These are phyloP conservation scores for Platismatia glauca DNA, from an alignment of 495 filamentous ascomycete species.

Conservation along the genomic window DNA sequence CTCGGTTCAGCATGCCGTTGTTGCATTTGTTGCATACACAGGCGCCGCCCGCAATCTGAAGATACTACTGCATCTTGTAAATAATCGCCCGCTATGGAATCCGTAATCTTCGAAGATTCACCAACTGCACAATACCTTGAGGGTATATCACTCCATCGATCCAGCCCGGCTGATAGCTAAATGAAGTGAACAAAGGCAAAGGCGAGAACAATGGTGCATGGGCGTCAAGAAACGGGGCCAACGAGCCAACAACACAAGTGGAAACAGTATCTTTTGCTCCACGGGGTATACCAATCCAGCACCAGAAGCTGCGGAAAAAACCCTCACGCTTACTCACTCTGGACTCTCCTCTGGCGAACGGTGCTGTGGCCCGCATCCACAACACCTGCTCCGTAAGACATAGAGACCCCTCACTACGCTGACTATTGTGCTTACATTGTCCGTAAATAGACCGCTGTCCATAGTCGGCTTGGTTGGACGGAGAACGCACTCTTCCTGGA, in stretches of 20 bases:
- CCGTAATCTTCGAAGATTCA: conserved; percentile 79
- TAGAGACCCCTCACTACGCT: background rate
- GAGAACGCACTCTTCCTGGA: conserved; percentile 87
- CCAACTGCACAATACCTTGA: conserved; percentile 90
- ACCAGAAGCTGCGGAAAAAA: conserved; percentile 55
- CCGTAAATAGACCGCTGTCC: conserved; percentile 40
- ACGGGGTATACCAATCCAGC: conserved; percentile 57
- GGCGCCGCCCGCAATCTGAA: conserved; percentile 1
- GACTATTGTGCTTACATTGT: conserved; percentile 16
- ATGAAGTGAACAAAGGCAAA: conserved; percentile 29
- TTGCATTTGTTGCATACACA: background rate
- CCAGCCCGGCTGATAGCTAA: conserved; percentile 6
- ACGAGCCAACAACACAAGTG: conserved; percentile 28
- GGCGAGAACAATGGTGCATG: conserved; percentile 43
- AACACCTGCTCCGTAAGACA: conserved; percentile 50
- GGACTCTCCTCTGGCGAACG: conserved; percentile 41
- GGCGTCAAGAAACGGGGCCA: conserved; percentile 36
- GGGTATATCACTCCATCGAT: conserved; percentile 46
- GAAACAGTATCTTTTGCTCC: conserved; percentile 60
- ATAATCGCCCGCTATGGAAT: conserved; percentile 58
- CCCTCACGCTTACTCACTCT: conserved; percentile 54
- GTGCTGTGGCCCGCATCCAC: conserved; percentile 43
- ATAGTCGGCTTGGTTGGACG: conserved; percentile 66
- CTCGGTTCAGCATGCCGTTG: background rate
- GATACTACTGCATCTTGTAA: conserved; percentile 11